phyloP scores from a whole-genome alignment of 768 basidiomycete species.

The Boletus rubescentipes region DNA sequence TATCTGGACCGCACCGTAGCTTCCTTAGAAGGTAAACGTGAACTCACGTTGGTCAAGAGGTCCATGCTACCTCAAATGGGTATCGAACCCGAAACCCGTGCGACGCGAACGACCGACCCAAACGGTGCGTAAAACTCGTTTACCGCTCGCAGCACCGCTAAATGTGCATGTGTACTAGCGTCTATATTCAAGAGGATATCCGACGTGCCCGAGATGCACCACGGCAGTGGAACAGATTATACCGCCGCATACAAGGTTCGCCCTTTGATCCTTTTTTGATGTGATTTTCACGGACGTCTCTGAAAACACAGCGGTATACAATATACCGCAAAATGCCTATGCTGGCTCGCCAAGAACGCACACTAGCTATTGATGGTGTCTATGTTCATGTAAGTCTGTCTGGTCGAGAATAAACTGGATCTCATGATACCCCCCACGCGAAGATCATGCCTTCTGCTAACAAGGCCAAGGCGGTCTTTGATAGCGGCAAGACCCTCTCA shows the following conservation, averaged over 20 bases:
- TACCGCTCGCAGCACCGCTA: neutral
- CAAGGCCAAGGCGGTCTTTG: conserved; percentile 78
- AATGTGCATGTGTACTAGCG: conserved; percentile 43
- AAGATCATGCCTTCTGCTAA: conserved; percentile 89
- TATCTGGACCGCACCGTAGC: conserved; percentile 97
- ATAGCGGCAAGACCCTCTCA: conserved; percentile 86
- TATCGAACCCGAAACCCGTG: conserved; percentile 62
- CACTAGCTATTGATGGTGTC: conserved; percentile 91
- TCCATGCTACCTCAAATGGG: conserved; percentile 74
- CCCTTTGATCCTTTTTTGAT: neutral
- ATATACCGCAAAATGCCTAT: conserved; percentile 95
- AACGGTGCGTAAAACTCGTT: conserved; percentile 58
- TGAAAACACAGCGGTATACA: conserved; percentile 71
- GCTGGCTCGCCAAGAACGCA: conserved; percentile 87
- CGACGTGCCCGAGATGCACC: conserved; percentile 56
- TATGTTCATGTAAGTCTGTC: conserved; percentile 73
- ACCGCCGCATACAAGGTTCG: conserved; percentile 83
- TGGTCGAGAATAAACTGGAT: neutral
- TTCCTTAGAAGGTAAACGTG: conserved; percentile 83
- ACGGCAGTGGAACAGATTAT: conserved; percentile 69
- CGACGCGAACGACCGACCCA: conserved; percentile 81
- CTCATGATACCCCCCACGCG: conserved; percentile 10
- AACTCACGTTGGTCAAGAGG: conserved; percentile 77
- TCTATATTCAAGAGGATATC: conserved; percentile 92
- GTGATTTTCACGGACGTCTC: neutral